Evolutionary conservation across 208 protist genomes (phyloP).

Genomic region (Porcisia hertigi): DNA sequence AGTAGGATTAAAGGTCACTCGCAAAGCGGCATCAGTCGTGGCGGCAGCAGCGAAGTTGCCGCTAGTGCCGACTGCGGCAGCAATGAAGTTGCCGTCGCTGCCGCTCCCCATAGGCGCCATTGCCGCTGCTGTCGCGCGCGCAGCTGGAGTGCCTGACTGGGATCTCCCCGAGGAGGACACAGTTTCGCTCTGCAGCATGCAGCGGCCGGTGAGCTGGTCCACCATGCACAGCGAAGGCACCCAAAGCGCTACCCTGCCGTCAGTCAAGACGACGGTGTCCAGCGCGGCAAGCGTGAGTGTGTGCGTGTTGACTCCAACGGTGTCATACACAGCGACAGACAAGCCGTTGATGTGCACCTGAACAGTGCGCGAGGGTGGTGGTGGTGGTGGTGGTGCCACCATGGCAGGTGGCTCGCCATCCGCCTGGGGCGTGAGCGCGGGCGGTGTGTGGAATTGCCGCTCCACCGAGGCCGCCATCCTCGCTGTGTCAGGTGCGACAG

Average conservation of each 20-base stretch:
- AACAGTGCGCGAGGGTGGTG: slow-evolving; percentile 33
- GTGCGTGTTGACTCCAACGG: slow-evolving; percentile 64
- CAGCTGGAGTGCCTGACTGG: neutral
- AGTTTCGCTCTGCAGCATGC: slow-evolving; percentile 43
- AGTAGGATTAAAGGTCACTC: slow-evolving; percentile 23
- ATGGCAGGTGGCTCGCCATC: neutral
- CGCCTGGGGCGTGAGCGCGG: neutral
- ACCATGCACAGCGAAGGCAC: slow-evolving; percentile 47
- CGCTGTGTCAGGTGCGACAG: neutral
- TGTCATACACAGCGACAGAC: slow-evolving; percentile 61
- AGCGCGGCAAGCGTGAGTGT: slow-evolving; percentile 48
- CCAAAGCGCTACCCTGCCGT: slow-evolving; percentile 42
- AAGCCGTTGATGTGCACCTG: slow-evolving; percentile 55
- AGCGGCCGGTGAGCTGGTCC: slow-evolving; percentile 67
- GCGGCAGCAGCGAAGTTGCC: no score
- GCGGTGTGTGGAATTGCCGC: neutral
- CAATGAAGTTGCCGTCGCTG: neutral
- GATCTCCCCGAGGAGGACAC: neutral
- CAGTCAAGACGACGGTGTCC: slow-evolving; percentile 31
- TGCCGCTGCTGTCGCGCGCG: neutral
- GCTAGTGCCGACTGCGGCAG: neutral
- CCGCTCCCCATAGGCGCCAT: neutral
- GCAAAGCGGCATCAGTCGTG: slow-evolving; percentile 18
- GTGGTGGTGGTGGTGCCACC: neutral
- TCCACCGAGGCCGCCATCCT: neutral